Conservation (phyloP, 2,329 filamentous ascomycete genomes). For the Escovopsis weberi region DNA sequence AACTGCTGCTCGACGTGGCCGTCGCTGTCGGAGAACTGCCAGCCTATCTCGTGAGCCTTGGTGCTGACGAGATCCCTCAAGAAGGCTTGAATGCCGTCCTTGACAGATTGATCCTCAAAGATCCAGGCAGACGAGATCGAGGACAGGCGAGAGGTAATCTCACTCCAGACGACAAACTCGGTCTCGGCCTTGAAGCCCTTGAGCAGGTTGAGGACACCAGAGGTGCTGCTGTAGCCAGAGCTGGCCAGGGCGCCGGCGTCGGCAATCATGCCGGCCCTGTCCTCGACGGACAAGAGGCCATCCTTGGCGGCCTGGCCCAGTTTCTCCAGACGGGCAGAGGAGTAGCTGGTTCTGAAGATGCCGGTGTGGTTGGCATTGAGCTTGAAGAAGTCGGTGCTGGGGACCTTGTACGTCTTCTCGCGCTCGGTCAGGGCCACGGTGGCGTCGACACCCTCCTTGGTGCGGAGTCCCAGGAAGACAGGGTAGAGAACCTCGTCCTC, state of each 20-base stretch:
- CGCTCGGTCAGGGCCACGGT: slow-evolving; percentile 28
- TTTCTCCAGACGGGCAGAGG: slow-evolving; percentile 69
- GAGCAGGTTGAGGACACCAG: slow-evolving; percentile 70
- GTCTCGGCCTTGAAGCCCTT: slow-evolving; percentile 72
- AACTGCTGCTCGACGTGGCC: slow-evolving; percentile 88
- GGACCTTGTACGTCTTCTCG: slow-evolving; percentile 63
- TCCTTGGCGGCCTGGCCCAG: slow-evolving; percentile 71
- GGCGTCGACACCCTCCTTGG: slow-evolving; percentile 70
- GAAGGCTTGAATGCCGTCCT: slow-evolving; percentile 69
- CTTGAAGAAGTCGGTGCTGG: slow-evolving; percentile 83
- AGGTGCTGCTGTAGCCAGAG: slow-evolving; percentile 88
- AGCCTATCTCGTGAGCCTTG: slow-evolving; percentile 77
- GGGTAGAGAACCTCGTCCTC: slow-evolving; percentile 83
- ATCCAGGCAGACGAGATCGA: slow-evolving; percentile 77
- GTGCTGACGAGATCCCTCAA: slow-evolving; percentile 61
- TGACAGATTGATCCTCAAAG: slow-evolving; percentile 54
- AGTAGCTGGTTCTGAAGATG: slow-evolving; percentile 82
- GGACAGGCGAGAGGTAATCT: slow-evolving; percentile 66
- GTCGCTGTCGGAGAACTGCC: slow-evolving; percentile 72
- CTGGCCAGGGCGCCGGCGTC: slow-evolving; percentile 81
- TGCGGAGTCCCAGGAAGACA: slow-evolving; percentile 74
- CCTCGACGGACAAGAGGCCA: slow-evolving; percentile 63
- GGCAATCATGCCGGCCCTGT: slow-evolving; percentile 86
- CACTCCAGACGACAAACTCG: slow-evolving; percentile 91
- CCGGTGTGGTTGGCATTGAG: slow-evolving; percentile 89